These are phyloP conservation scores for Starmerella floris DNA, from an alignment of 805 yeast genomes.

Conservation along the genomic window DNA sequence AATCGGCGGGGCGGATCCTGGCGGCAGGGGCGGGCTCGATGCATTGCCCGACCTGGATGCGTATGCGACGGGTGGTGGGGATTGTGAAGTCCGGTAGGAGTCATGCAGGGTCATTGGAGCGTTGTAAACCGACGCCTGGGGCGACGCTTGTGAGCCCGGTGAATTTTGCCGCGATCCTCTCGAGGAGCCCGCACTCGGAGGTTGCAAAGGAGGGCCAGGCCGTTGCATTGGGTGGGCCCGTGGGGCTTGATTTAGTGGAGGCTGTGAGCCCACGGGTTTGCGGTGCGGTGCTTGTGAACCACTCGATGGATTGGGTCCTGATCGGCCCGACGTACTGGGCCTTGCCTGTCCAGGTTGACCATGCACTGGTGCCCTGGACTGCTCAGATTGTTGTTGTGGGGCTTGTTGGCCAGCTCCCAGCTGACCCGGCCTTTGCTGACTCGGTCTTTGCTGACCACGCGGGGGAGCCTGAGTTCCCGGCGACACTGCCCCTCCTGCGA, in stretches of 20 bases:
- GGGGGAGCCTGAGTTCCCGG: not conserved
- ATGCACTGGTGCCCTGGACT: too few relatives aligned
- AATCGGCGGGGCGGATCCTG: not conserved
- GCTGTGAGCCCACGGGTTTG: not conserved
- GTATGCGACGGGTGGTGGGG: not conserved
- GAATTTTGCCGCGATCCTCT: too few relatives aligned
- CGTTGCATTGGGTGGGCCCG: not conserved
- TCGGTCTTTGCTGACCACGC: not conserved
- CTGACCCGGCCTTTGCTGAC: not conserved
- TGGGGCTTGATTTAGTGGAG: not conserved
- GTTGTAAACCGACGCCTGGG: not conserved
- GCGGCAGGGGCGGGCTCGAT: too few relatives aligned
- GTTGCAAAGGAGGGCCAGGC: too few relatives aligned
- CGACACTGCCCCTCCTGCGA: not conserved
- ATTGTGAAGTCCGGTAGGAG: not conserved
- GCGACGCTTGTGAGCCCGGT: too few relatives aligned
- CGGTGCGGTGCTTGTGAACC: not conserved
- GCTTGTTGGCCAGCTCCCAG: not conserved
- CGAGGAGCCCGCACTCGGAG: too few relatives aligned
- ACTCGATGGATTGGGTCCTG: too few relatives aligned
- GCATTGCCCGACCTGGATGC: too few relatives aligned
- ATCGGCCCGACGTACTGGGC: too few relatives aligned
- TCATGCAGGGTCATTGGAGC: too few relatives aligned
- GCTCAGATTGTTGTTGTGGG: not conserved
- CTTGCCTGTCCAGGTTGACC: too few relatives aligned